Percentiles rank a stretch among this genome's conserved stretches.
Conservation (phyloP, 1,284 basidiomycete genomes). For the Malassezia slooffiae region DNA sequence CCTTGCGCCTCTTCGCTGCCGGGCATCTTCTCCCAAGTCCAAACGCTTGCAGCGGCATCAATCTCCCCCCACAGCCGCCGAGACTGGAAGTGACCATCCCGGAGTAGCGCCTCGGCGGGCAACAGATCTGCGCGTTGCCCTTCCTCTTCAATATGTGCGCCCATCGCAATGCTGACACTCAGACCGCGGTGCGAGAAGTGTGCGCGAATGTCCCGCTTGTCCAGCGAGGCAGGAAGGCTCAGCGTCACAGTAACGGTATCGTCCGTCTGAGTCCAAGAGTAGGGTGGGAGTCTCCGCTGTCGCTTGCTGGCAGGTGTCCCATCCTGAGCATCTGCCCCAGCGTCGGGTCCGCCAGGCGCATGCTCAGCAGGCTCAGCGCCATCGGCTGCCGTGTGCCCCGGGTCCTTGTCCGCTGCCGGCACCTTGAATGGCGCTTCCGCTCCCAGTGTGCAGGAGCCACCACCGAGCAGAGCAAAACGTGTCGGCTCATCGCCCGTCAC, state of each 20-base stretch:
- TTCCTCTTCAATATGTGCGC: conserved; percentile 19
- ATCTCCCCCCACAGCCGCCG: conserved; percentile 33
- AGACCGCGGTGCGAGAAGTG: conserved; percentile 60
- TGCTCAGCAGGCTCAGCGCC: too few species aligned
- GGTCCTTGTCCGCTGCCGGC: too few species aligned
- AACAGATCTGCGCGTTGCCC: background rate
- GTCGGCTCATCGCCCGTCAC: conserved; percentile 3
- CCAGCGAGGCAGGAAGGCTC: conserved; percentile 57
- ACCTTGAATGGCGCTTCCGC: conserved; percentile 6
- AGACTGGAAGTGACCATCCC: conserved; percentile 19
- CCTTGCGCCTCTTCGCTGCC: conserved; percentile 2
- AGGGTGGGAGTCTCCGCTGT: conserved; percentile 45
- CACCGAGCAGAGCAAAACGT: background rate
- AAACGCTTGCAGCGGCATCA: conserved; percentile 23
- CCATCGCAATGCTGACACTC: conserved; percentile 55
- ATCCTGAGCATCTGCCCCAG: too few species aligned
- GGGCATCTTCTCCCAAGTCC: conserved; percentile 27
- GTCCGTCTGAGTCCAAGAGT: conserved; percentile 78
- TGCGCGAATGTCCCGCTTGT: conserved; percentile 23
- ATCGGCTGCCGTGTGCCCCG: too few species aligned
- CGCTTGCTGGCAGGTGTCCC: too few species aligned
- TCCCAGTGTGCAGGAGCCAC: background rate
- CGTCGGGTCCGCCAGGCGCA: too few species aligned
- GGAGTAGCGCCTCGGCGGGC: conserved; percentile 17
- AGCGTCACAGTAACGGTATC: conserved; percentile 73